A percentile compares a stretch with the other conserved stretches of the same genome.
Conservation (phyloP, 108 stramenopile species). For the Pseudonitzschia multiseries region DNA sequence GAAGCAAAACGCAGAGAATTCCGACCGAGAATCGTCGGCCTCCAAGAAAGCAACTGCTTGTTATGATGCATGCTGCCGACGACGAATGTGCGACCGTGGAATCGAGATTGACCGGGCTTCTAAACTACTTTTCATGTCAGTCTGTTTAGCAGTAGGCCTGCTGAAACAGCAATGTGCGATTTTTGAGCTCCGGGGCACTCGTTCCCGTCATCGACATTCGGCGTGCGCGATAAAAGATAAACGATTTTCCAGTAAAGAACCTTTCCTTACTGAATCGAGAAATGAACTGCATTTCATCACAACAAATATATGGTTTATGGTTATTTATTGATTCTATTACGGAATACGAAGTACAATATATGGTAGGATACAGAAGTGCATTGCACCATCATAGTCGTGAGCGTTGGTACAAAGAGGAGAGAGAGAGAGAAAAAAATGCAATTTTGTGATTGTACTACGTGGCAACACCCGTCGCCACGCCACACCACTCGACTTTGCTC, state of each 20-base stretch:
- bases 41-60: constrained; percentile 16
- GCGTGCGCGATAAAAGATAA: not conserved
- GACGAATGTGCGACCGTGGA: not conserved
- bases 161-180: not conserved
- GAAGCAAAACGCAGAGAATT: constrained; percentile 16
- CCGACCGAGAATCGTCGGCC: constrained; percentile 9
- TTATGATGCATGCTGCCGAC: not conserved
- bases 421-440: no score
- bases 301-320: no score
- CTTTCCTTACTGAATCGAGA: not conserved
- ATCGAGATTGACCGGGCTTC: not conserved
- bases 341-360: no score
- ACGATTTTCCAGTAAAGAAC: not conserved
- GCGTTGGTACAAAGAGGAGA: no score
- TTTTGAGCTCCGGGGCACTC: not conserved
- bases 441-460: no score
- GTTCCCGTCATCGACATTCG: not conserved
- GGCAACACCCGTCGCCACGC: not conserved
- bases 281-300: no score
- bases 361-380: no score
- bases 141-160: not conserved
- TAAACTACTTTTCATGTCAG: not conserved
- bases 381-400: no score
- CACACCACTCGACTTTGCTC: not conserved
- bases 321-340: no score